phyloP scores from a whole-genome alignment of 495 filamentous ascomycete species.

The Baudoinia panamericana region DNA sequence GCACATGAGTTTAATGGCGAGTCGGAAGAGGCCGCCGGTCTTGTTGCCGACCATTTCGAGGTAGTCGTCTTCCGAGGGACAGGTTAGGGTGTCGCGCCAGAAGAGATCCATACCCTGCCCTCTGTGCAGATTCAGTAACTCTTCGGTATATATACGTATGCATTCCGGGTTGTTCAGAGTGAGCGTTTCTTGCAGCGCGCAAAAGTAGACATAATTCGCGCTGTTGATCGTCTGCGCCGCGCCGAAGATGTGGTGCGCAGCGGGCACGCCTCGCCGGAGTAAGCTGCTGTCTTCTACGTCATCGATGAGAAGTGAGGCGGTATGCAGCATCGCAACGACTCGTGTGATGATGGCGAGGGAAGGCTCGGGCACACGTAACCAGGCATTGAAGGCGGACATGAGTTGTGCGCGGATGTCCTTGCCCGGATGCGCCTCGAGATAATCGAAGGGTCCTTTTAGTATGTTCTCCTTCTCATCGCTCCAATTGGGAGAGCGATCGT shows the following conservation, averaged over 20 bases:
- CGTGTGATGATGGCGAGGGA: constrained; percentile 71
- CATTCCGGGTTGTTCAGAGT: constrained; percentile 58
- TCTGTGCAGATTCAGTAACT: constrained; percentile 84
- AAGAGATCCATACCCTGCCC: constrained; percentile 97
- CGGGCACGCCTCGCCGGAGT: constrained; percentile 77
- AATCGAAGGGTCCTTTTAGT: constrained; percentile 74
- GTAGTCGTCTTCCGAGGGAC: constrained; percentile 91
- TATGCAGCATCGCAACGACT: constrained; percentile 88
- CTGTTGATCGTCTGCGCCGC: constrained; percentile 94
- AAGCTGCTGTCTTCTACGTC: constrained; percentile 58
- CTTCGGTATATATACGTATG: constrained; percentile 72
- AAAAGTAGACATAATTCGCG: constrained; percentile 94
- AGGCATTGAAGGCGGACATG: constrained; percentile 81
- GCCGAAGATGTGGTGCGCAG: constrained; percentile 90
- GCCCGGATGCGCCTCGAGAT: constrained; percentile 71
- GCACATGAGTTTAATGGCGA: constrained; percentile 94
- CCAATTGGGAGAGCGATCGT: constrained; percentile 19
- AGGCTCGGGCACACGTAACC: constrained; percentile 69
- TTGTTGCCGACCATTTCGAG: constrained; percentile 98
- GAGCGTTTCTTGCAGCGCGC: constrained; percentile 59
- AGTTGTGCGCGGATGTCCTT: constrained; percentile 82
- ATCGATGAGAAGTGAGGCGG: constrained; percentile 82
- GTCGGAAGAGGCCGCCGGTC: constrained; percentile 86
- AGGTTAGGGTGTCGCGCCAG: constrained; percentile 89
- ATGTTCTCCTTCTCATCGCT: constrained; percentile 42